A percentile compares a stretch with the other conserved stretches of the same genome.
Evolutionary conservation across 2,329 filamentous ascomycete species (phyloP).

Genomic region (Lojkania enalia): DNA sequence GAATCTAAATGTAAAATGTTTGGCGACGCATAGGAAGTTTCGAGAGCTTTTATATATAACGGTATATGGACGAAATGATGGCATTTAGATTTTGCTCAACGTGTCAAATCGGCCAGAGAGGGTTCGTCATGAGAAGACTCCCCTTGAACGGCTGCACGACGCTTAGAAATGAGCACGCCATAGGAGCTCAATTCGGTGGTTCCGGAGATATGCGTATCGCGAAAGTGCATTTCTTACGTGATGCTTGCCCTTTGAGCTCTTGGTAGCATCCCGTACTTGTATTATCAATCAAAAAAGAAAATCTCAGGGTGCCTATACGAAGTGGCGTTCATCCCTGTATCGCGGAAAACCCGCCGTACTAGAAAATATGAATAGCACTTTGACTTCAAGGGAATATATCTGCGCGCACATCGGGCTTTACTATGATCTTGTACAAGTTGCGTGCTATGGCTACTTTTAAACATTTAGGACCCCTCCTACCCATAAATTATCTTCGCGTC

Average conservation of each 20-base stretch:
- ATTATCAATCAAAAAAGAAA: too few species aligned
- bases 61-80: background rate
- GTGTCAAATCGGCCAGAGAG: background rate
- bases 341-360: background rate
- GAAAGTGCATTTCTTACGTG: background rate
- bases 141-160: background rate
- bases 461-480: slow-evolving; percentile 1
- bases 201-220: background rate
- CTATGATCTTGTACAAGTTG: slow-evolving; percentile 1
- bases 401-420: background rate
- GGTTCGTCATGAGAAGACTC: background rate
- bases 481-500: slow-evolving; percentile 3
- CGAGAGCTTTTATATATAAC: background rate
- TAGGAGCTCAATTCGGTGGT: background rate
- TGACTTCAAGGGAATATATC: slow-evolving; percentile 4
- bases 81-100: background rate
- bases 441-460: slow-evolving; percentile 6
- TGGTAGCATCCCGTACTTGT: too few species aligned
- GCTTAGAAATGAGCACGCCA: background rate
- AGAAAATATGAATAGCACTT: slow-evolving; percentile 9
- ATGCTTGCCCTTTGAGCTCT: too few species aligned
- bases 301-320: too few species aligned
- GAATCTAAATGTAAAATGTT: background rate
- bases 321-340: slow-evolving; percentile 1
- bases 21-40: background rate